phyloP scores from a whole-genome alignment of 345 rosid genomes.

The Ceriops zippeliana region DNA sequence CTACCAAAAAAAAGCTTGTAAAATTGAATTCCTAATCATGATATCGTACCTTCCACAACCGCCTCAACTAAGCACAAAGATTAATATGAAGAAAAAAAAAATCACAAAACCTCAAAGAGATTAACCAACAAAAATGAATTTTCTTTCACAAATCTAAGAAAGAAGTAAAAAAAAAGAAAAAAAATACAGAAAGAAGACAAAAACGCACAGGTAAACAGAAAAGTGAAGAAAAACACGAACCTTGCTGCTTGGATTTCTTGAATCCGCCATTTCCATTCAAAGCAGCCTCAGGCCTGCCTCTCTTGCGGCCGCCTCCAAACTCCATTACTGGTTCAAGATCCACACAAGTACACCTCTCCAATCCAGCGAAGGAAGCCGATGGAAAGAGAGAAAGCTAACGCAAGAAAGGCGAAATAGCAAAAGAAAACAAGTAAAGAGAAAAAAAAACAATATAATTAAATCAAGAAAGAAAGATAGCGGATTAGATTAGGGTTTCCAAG shows the following conservation, averaged over 20 bases:
- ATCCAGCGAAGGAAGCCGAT: background rate
- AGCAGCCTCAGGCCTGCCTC: conserved; percentile 53
- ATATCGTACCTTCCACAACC: too few relatives aligned
- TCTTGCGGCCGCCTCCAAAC: conserved; percentile 23
- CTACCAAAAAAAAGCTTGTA: background rate
- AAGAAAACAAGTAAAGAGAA: background rate
- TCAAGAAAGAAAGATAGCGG: background rate
- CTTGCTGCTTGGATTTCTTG: conserved; percentile 66
- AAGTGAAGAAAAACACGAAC: conserved; percentile 8
- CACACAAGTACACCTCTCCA: background rate
- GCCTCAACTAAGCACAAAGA: too few relatives aligned
- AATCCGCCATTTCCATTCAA: conserved; percentile 58
- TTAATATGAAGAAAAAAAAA: too few relatives aligned
- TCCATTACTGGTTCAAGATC: conserved; percentile 12
- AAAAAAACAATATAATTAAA: background rate
- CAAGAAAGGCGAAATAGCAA: too few relatives aligned
- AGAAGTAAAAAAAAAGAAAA: too few relatives aligned
- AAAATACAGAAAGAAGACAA: too few relatives aligned
- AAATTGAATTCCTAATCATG: background rate
- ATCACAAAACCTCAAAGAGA: too few relatives aligned
- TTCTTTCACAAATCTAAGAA: too few relatives aligned
- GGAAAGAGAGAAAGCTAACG: too few relatives aligned
- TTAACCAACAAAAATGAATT: too few relatives aligned
- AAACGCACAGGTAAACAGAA: too few relatives aligned
- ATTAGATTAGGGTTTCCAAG: conserved; percentile 14